A percentile compares a stretch with the other conserved stretches of the same genome.
These are phyloP conservation scores for Colletotrichum plurivorum DNA, from an alignment of 2,329 filamentous ascomycete genomes.

Conservation along the genomic window DNA sequence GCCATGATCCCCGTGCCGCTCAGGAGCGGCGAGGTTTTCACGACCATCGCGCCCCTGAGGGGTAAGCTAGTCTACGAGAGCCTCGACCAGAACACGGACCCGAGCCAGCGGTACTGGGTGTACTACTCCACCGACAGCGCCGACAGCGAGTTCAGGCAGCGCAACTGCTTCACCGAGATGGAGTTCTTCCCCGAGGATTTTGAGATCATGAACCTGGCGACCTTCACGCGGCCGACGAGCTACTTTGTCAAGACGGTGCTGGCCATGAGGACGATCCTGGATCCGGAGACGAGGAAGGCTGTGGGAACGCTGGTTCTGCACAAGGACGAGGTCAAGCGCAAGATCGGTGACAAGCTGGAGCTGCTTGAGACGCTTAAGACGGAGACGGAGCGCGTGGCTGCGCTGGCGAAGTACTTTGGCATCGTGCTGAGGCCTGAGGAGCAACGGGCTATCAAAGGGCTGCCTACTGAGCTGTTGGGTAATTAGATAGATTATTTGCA, in stretches of 20 bases:
- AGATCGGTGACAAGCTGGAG: slow-evolving; percentile 54
- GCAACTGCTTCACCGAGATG: slow-evolving; percentile 66
- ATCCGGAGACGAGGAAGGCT: slow-evolving; percentile 36
- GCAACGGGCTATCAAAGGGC: slow-evolving; percentile 61
- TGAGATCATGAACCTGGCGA: slow-evolving; percentile 60
- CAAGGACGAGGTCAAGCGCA: slow-evolving; percentile 60
- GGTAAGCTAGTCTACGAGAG: slow-evolving; percentile 58
- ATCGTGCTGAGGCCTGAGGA: slow-evolving; percentile 63
- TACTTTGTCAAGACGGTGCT: slow-evolving; percentile 56
- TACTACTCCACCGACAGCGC: slow-evolving; percentile 50
- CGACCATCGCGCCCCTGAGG: slow-evolving; percentile 59
- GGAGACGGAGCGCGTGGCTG: slow-evolving; percentile 64
- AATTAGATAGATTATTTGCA: background rate
- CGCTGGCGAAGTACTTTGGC: slow-evolving; percentile 64
- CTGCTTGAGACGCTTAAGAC: slow-evolving; percentile 57
- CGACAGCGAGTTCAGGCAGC: slow-evolving; percentile 55
- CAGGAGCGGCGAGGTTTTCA: slow-evolving; percentile 42
- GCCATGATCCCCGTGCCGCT: slow-evolving; percentile 51
- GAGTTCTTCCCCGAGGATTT: slow-evolving; percentile 64
- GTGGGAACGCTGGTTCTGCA: slow-evolving; percentile 60
- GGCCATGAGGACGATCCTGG: slow-evolving; percentile 49
- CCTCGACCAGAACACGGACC: slow-evolving; percentile 51
- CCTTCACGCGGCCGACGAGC: slow-evolving; percentile 52
- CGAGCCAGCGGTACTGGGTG: slow-evolving; percentile 55
- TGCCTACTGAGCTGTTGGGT: slow-evolving; percentile 42